Percentiles rank a stretch among this genome's conserved stretches.
phyloP scores from a whole-genome alignment of 129 eudicot genomes.

The Saposhnikovia divaricata region DNA sequence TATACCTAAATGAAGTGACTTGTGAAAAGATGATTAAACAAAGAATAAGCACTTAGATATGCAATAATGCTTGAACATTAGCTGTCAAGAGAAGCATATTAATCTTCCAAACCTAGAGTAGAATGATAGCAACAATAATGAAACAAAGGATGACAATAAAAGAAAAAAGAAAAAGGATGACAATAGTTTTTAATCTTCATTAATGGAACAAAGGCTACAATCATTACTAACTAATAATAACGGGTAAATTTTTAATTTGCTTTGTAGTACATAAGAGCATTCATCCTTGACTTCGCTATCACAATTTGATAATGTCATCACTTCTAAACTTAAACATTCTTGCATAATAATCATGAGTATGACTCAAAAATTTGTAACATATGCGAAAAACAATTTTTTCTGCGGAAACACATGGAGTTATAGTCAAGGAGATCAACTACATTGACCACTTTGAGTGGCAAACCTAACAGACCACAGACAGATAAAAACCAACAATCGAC shows the following conservation, averaged over 20 bases:
- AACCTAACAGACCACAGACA: neutral
- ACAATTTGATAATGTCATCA: neutral
- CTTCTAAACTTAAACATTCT: neutral
- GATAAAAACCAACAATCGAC: neutral
- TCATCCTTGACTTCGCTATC: neutral
- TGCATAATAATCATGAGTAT: neutral
- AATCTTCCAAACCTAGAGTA: neutral
- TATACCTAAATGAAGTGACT: conserved; percentile 50
- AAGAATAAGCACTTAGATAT: conserved; percentile 13
- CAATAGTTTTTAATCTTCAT: no score
- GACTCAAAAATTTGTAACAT: neutral
- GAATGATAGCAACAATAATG: neutral
- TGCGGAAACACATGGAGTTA: conserved; percentile 1
- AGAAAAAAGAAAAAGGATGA: no score
- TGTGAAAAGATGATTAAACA: conserved; percentile 16
- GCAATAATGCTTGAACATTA: conserved; percentile 11
- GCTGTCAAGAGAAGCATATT: conserved; percentile 2
- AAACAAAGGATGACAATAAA: neutral
- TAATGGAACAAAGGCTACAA: neutral
- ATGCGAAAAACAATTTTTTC: neutral
- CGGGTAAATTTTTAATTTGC: neutral
- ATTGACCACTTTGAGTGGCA: neutral
- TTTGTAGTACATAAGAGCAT: neutral
- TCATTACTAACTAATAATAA: neutral
- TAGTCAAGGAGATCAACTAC: neutral